A percentile compares a stretch with the other conserved stretches of the same genome.
phyloP scores from a whole-genome alignment of 257 asterid genomes.

The Jacaranda mimosifolia region DNA sequence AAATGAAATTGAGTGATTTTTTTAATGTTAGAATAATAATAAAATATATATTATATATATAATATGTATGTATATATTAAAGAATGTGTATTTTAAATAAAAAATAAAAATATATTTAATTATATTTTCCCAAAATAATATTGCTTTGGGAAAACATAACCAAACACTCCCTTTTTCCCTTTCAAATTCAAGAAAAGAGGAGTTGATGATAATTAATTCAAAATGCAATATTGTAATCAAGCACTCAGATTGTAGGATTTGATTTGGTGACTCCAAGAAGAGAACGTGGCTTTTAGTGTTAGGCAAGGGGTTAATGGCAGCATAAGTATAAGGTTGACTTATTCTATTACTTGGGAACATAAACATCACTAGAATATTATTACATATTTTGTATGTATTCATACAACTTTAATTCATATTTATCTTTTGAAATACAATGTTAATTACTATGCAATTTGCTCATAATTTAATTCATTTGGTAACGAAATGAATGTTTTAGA shows the following conservation, averaged over 20 bases:
- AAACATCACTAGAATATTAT: background rate
- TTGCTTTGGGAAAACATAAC: too few relatives aligned
- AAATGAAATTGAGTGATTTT: too few relatives aligned
- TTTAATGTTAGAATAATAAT: too few relatives aligned
- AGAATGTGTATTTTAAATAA: too few relatives aligned
- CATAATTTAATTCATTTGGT: background rate
- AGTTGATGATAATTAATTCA: background rate
- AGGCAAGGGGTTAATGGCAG: slow-evolving; percentile 42
- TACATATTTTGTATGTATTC: background rate
- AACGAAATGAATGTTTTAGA: background rate
- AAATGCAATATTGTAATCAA: slow-evolving; percentile 36
- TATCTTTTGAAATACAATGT: too few relatives aligned
- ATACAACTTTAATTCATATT: too few relatives aligned
- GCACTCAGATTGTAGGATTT: slow-evolving; percentile 30
- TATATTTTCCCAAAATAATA: too few relatives aligned
- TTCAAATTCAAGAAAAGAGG: background rate
- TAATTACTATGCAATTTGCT: background rate
- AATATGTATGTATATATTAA: too few relatives aligned
- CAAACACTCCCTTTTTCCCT: too few relatives aligned
- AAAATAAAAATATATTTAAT: too few relatives aligned
- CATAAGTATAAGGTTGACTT: slow-evolving; percentile 37
- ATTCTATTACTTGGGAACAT: slow-evolving; percentile 30
- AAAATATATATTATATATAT: too few relatives aligned
- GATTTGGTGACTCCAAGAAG: slow-evolving; percentile 26
- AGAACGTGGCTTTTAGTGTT: slow-evolving; percentile 43